A percentile compares a stretch with the other conserved stretches of the same genome.
These are phyloP conservation scores for Rosa chinensis DNA, from an alignment of 306 rosid species.

Conservation along the genomic window DNA sequence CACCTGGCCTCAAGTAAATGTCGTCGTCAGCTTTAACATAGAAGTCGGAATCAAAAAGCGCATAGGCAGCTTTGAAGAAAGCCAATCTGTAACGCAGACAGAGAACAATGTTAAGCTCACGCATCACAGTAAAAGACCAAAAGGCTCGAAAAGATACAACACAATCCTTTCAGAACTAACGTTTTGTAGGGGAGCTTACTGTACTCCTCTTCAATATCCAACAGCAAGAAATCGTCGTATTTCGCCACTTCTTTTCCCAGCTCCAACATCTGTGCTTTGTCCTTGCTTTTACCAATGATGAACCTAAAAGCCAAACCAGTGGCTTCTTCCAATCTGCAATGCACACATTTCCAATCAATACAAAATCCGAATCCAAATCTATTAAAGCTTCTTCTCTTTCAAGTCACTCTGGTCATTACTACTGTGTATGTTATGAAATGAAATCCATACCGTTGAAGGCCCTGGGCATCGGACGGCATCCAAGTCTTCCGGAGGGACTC, in stretches of 20 bases:
- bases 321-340: slow-evolving; percentile 92
- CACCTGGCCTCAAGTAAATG: slow-evolving; percentile 97
- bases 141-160: slow-evolving; percentile 22
- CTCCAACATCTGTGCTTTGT: slow-evolving; percentile 63
- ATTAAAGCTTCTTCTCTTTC: background rate
- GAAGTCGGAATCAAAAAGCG: slow-evolving; percentile 79
- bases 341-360: slow-evolving; percentile 28
- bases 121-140: slow-evolving; percentile 5
- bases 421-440: background rate
- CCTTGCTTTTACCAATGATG: slow-evolving; percentile 76
- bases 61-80: slow-evolving; percentile 93
- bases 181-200: slow-evolving; percentile 99
- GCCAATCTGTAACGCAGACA: slow-evolving; percentile 67
- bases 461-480: slow-evolving; percentile 85
- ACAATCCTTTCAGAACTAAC: slow-evolving; percentile 56
- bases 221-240: slow-evolving; percentile 77
- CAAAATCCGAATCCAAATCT: background rate
- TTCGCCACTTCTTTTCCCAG: slow-evolving; percentile 67
- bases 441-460: slow-evolving; percentile 64
- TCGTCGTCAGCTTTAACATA: slow-evolving; percentile 98
- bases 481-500: slow-evolving; percentile 76
- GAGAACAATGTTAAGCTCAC: slow-evolving; percentile 1
- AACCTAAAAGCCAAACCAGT: slow-evolving; percentile 95
- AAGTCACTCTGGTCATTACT: background rate
- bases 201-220: slow-evolving; percentile 98